Base-by-base conservation (phyloP, 228 moss, liverwort and hornwort species). In the Sphagnum fallax region DNA sequence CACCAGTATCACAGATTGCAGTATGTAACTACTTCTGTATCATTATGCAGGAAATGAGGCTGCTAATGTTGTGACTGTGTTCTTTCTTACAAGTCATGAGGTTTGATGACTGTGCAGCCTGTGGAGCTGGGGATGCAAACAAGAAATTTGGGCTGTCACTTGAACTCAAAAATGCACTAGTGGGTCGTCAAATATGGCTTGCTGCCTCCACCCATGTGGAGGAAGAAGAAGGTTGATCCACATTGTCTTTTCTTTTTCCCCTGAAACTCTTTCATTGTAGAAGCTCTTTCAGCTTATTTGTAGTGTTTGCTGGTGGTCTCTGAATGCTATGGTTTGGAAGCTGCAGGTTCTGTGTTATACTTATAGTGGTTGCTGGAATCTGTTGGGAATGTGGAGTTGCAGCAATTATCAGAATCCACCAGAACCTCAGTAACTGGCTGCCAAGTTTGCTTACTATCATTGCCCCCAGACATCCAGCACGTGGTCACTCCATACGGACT, bases 201-300 rank as follows among this genome's bases (percentile, higher is more conserved):
- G 97, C 97, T 76, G 97, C 97, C 4, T 97, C 93, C 57, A 97
- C 88, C 65, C 97, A 97, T 72, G 58, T 74, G 15, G 85, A 91
- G 76, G 97, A 97, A 85, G 93, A 93, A 76, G 73, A 78, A 61
- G 96, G 96, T 96, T 82, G 70, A 9, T 64, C 15, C 66, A 5
- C 49, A 53, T 5, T 12, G 59, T 11, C 48, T 14, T 15, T 67
- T 16, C 14, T 67, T 4, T 57, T 57, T 11, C 8, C 48, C 16
- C 16, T 51, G 32, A 14, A 50, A 57, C 18, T 5, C 52, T 9
- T 52, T 61, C 49, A 14, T 0, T 47, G 12, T 5, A 69, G 7
- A 10, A 6, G 18, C 55, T 32, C 6, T 69, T 32, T 58, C 8
- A 16, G 52, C 14, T 32, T 32, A 32, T 32, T 32, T 1, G 32